Conservation (phyloP, 345 rosid genomes). For the Rhodamnia argentea region DNA sequence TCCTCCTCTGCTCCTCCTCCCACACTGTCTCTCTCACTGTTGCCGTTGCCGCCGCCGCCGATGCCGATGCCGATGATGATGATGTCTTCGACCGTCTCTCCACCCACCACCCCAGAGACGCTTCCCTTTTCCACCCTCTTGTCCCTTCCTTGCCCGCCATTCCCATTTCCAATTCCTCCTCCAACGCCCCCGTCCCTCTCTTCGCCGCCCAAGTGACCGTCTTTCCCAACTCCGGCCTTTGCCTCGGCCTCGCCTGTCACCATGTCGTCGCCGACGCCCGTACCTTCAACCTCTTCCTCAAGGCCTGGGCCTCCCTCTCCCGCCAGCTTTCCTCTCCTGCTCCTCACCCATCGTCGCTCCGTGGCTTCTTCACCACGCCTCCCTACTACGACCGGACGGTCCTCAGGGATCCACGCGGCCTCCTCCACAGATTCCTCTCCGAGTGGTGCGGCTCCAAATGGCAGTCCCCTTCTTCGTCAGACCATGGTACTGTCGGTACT, state of each 20-base stretch:
- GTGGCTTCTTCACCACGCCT: not conserved
- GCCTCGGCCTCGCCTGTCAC: constrained; percentile 28
- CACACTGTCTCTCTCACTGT: constrained; percentile 12
- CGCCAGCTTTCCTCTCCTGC: not conserved
- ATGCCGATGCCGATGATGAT: not conserved
- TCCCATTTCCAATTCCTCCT: not conserved
- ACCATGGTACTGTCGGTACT: not conserved
- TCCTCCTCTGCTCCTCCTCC: not conserved
- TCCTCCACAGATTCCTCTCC: constrained; percentile 14
- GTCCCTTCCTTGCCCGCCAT: constrained; percentile 5
- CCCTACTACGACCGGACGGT: constrained; percentile 9
- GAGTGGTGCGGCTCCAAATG: constrained; percentile 8
- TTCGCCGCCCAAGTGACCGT: constrained; percentile 26
- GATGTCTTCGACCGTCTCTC: constrained; percentile 8
- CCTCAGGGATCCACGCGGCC: constrained; percentile 8
- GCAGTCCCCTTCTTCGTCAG: not conserved
- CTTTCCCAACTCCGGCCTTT: constrained; percentile 23
- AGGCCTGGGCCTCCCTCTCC: constrained; percentile 23
- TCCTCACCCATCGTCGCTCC: not conserved
- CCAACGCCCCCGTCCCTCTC: constrained; percentile 1
- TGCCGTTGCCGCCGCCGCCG: constrained; percentile 5
- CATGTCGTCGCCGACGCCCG: constrained; percentile 38
- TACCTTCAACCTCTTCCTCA: constrained; percentile 28
- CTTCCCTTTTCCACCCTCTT: constrained; percentile 6
- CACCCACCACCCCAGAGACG: constrained; percentile 5